Percentiles rank a stretch among this genome's conserved stretches.
phyloP scores from a whole-genome alignment of 176 grass and related monocot genomes.

The Cenchrus purpureus region DNA sequence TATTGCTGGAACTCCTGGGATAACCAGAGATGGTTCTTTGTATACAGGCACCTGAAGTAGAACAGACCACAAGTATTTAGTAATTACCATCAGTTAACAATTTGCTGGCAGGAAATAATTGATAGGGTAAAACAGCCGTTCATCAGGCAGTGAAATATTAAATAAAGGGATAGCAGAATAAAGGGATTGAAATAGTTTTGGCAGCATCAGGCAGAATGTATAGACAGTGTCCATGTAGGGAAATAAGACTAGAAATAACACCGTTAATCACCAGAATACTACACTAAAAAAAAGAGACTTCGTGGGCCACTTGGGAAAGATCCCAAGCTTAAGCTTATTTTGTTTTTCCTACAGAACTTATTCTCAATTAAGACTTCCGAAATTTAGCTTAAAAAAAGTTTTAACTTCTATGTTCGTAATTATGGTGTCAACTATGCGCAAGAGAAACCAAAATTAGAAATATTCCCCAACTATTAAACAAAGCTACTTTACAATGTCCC shows the following conservation, averaged over 20 bases:
- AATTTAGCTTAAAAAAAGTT: conserved; percentile 2
- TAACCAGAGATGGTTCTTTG: conserved; percentile 76
- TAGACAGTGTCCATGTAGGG: not conserved
- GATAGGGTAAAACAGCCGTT: not conserved
- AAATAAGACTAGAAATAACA: conserved; percentile 11
- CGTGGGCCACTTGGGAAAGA: not conserved
- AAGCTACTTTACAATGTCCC: not conserved
- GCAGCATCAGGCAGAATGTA: not conserved
- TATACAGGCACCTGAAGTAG: conserved; percentile 74
- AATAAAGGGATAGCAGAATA: conserved; percentile 2
- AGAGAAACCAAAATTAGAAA: not conserved
- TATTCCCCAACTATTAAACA: conserved; percentile 5
- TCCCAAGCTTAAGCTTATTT: conserved; percentile 25
- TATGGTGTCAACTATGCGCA: not conserved
- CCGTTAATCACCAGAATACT: not conserved
- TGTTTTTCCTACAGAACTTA: not conserved
- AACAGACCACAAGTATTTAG: not conserved
- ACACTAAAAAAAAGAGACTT: conserved; percentile 7
- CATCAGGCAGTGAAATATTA: not conserved
- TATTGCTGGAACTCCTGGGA: conserved; percentile 82
- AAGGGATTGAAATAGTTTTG: not conserved
- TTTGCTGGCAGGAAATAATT: not conserved
- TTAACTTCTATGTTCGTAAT: not conserved
- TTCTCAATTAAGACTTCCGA: not conserved
- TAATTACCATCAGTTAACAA: conserved; percentile 21